A percentile compares a stretch with the other conserved stretches of the same genome.
Conservation (phyloP, 202 grass and related monocot genomes). For the Setaria viridis region DNA sequence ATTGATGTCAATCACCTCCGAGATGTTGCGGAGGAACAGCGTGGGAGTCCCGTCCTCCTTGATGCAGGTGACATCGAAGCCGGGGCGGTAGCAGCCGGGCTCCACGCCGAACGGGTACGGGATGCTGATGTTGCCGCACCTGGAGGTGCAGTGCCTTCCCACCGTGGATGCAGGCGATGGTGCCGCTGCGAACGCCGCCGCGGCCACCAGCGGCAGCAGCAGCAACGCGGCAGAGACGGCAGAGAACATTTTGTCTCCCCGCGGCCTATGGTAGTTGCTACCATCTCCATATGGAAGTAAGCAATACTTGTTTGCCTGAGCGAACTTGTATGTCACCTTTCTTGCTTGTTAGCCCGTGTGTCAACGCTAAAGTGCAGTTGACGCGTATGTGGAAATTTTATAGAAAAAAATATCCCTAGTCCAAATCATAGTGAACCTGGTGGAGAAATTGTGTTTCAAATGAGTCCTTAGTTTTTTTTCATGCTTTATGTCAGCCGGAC, state of each 20-base stretch:
- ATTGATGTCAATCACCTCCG: background rate
- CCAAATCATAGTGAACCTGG: too few relatives aligned
- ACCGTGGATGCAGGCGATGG: background rate
- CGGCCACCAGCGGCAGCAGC: background rate
- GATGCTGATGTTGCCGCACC: background rate
- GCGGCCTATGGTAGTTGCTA: too few relatives aligned
- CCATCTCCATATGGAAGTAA: too few relatives aligned
- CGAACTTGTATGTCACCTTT: too few relatives aligned
- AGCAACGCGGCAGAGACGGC: background rate
- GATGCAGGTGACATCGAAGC: background rate
- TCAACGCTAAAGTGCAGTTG: too few relatives aligned
- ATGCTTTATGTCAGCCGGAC: too few relatives aligned
- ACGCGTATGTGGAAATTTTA: too few relatives aligned
- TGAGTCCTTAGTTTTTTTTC: too few relatives aligned
- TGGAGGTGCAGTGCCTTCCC: background rate
- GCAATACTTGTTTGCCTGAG: too few relatives aligned
- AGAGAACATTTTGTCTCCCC: background rate
- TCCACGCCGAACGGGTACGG: background rate
- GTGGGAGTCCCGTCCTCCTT: fast-evolving
- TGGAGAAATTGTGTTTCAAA: too few relatives aligned
- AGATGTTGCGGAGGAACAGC: background rate
- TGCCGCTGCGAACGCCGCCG: background rate
- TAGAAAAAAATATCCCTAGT: too few relatives aligned
- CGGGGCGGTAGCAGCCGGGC: background rate
- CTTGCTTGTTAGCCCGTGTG: too few relatives aligned